These are phyloP conservation scores for Catunica adiposa DNA, from an alignment of 2,329 filamentous ascomycete genomes.

Conservation along the genomic window DNA sequence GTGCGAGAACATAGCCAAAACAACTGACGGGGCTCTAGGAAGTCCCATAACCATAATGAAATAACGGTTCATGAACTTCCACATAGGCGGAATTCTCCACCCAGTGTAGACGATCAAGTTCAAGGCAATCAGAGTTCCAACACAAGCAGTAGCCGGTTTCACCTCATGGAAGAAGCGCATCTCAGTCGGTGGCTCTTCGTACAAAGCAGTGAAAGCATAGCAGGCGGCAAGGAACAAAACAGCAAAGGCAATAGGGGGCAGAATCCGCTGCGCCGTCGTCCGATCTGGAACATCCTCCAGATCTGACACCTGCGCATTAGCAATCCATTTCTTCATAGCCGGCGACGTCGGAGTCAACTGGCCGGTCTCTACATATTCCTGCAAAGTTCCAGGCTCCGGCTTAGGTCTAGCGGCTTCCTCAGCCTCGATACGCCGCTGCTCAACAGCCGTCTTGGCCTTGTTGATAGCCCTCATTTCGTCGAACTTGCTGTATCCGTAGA, in stretches of 20 bases:
- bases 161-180: slow-evolving; percentile 42
- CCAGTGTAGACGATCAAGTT: slow-evolving; percentile 40
- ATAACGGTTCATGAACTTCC: slow-evolving; percentile 50
- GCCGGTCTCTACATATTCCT: slow-evolving; percentile 21
- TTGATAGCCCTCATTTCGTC: slow-evolving; percentile 41
- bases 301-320: slow-evolving; percentile 30
- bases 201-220: slow-evolving; percentile 29
- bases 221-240: slow-evolving; percentile 28
- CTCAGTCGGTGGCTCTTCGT: slow-evolving; percentile 21
- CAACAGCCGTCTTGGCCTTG: slow-evolving; percentile 31
- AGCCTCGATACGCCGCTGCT: slow-evolving; percentile 27
- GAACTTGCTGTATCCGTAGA: slow-evolving; percentile 41
- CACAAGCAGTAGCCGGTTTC: slow-evolving; percentile 45
- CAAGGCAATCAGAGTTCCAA: slow-evolving; percentile 41
- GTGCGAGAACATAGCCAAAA: slow-evolving; percentile 56
- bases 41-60: slow-evolving; percentile 49
- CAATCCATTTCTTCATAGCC: slow-evolving; percentile 26
- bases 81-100: slow-evolving; percentile 50
- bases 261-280: slow-evolving; percentile 34
- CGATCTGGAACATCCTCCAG: slow-evolving; percentile 36
- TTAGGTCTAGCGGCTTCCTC: slow-evolving; percentile 18
- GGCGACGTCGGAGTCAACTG: slow-evolving; percentile 26
- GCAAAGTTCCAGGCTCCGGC: slow-evolving; percentile 12
- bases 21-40: slow-evolving; percentile 42
- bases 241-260: slow-evolving; percentile 36